Conservation (phyloP, 805 yeast species). For the Ogataea nitratoaversa region DNA sequence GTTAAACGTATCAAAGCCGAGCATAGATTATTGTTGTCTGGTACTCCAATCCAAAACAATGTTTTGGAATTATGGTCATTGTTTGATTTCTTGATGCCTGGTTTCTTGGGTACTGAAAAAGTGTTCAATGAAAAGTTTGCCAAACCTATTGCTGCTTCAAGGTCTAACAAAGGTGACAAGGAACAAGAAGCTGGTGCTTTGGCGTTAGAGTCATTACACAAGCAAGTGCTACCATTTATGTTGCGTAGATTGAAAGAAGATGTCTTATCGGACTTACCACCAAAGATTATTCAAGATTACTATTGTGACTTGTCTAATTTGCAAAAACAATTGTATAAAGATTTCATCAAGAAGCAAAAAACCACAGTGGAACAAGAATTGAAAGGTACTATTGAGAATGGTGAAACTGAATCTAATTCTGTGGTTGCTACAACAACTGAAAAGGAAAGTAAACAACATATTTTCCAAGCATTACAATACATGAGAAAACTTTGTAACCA, state of each 20-base stretch:
- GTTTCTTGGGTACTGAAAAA: conserved; percentile 93
- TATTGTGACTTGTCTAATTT: conserved; percentile 92
- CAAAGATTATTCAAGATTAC: conserved; percentile 96
- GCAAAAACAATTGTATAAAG: conserved; percentile 83
- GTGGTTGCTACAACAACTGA: conserved; percentile 16
- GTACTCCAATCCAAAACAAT: conserved; percentile 97
- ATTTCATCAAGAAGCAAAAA: conserved; percentile 85
- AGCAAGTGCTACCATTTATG: conserved; percentile 95
- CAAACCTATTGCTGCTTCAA: conserved; percentile 93
- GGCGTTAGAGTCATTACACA: conserved; percentile 92
- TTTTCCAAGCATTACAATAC: conserved; percentile 95
- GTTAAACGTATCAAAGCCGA: conserved; percentile 81
- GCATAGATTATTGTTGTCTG: conserved; percentile 86
- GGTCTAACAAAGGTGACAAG: conserved; percentile 83
- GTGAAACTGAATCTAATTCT: background rate
- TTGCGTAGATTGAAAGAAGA: conserved; percentile 94
- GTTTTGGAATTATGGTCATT: conserved; percentile 96
- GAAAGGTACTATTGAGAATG: conserved; percentile 27
- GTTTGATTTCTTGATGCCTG: conserved; percentile 98
- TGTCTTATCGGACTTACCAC: conserved; percentile 92
- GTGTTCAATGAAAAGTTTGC: conserved; percentile 91
- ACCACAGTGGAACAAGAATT: conserved; percentile 63
- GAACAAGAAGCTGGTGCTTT: conserved; percentile 97
- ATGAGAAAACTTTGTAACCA: conserved; percentile 97
- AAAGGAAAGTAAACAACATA: conserved; percentile 67